phyloP scores from a whole-genome alignment of 208 protist genomes.

The Acanthamoeba royreba region DNA sequence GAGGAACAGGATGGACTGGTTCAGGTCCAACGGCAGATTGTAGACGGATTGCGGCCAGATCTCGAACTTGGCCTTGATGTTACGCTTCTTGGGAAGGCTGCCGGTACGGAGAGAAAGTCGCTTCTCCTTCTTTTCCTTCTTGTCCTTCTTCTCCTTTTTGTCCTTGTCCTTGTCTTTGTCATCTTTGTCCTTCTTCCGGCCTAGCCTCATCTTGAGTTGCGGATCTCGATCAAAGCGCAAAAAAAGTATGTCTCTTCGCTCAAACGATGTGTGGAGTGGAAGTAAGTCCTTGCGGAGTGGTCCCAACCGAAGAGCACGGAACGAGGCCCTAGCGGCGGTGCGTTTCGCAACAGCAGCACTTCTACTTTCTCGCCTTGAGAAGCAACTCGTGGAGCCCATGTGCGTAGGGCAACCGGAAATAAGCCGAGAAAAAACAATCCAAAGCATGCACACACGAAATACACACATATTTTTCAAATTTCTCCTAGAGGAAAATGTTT shows the following conservation, averaged over 20 bases:
- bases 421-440: too few species aligned
- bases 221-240: too few species aligned
- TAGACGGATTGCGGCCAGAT: background rate
- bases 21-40: background rate
- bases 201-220: background rate
- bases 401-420: too few species aligned
- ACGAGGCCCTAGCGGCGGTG: background rate
- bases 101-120: background rate
- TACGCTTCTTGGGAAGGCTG: background rate
- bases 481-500: too few species aligned
- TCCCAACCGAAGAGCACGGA: background rate
- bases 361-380: background rate
- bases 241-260: too few species aligned
- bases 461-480: too few species aligned
- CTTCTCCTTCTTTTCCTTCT: background rate
- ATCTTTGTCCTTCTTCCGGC: slow-evolving; percentile 9
- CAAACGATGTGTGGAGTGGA: background rate
- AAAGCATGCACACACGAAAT: too few species aligned
- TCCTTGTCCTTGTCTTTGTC: background rate
- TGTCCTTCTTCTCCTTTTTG: background rate
- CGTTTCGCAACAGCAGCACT: background rate
- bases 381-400: too few species aligned
- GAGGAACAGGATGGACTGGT: background rate
- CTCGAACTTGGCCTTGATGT: background rate
- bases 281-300: background rate